These are phyloP conservation scores for Talaromyces stipitatus DNA, from an alignment of 495 filamentous ascomycete genomes.

Conservation along the genomic window DNA sequence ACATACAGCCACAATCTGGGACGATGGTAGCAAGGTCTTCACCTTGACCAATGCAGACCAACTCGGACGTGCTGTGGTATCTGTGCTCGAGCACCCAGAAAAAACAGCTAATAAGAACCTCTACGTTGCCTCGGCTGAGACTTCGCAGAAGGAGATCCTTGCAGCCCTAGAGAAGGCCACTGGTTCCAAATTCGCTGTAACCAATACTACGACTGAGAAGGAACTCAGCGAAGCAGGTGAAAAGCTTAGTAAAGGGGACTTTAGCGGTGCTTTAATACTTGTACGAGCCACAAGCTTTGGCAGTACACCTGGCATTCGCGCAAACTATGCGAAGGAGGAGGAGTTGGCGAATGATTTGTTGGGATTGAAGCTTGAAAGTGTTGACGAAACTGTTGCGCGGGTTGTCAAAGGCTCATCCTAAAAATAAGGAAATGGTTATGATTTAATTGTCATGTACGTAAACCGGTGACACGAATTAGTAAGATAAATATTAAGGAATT, in stretches of 20 bases:
- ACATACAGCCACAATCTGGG: constrained; percentile 37
- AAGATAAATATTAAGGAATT: too few relatives aligned
- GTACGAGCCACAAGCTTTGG: constrained; percentile 22
- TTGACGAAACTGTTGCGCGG: constrained; percentile 21
- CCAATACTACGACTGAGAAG: constrained; percentile 22
- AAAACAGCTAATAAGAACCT: constrained; percentile 40
- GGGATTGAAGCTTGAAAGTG: constrained; percentile 19
- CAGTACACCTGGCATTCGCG: constrained; percentile 15
- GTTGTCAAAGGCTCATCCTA: constrained; percentile 3
- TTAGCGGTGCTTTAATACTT: constrained; percentile 19
- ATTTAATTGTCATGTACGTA: too few relatives aligned
- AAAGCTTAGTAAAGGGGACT: constrained; percentile 30
- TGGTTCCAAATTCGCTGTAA: constrained; percentile 30
- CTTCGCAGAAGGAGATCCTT: constrained; percentile 42
- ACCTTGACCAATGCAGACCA: constrained; percentile 31
- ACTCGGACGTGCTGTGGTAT: constrained; percentile 30
- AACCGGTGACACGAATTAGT: too few relatives aligned
- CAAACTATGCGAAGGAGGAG: constrained; percentile 22
- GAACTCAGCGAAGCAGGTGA: constrained; percentile 17
- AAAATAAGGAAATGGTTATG: not conserved
- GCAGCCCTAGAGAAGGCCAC: constrained; percentile 32
- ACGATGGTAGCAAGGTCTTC: constrained; percentile 29
- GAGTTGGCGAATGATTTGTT: constrained; percentile 23
- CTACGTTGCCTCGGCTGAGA: constrained; percentile 37
- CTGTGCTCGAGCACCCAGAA: constrained; percentile 28